Percentiles rank a stretch among this genome's conserved stretches.
Conservation (phyloP, 345 rosid species). For the Acer yangbiense region DNA sequence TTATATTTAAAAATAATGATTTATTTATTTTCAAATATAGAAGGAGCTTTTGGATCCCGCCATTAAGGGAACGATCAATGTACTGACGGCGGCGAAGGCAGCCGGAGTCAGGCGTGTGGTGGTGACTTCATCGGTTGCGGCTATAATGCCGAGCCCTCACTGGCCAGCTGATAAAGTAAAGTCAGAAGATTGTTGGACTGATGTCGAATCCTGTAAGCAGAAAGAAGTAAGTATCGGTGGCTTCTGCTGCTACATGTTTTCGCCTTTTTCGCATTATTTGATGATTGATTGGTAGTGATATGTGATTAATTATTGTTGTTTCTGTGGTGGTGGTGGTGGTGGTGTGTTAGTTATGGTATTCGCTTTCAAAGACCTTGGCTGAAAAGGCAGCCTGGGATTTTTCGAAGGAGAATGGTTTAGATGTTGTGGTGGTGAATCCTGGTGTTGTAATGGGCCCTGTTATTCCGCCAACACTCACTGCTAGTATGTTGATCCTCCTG, state of each 20-base stretch:
- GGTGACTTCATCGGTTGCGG: conserved; percentile 76
- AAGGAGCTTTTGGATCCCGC: conserved; percentile 85
- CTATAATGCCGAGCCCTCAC: conserved; percentile 78
- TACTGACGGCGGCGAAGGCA: conserved; percentile 74
- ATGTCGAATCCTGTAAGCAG: conserved; percentile 65
- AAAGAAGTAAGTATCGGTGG: conserved; percentile 49
- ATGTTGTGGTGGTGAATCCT: conserved; percentile 91
- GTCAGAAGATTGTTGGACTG: conserved; percentile 87
- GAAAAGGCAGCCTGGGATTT: conserved; percentile 95
- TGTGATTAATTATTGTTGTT: background rate
- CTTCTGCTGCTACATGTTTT: background rate
- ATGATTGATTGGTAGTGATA: background rate
- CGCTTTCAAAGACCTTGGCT: conserved; percentile 79
- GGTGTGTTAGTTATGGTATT: conserved; percentile 72
- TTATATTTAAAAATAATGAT: background rate
- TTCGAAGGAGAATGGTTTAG: conserved; percentile 69
- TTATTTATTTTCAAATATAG: conserved; percentile 27
- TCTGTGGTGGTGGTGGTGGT: too few relatives aligned
- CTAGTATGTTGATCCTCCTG: conserved; percentile 74
- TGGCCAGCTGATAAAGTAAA: conserved; percentile 83
- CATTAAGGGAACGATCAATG: conserved; percentile 78
- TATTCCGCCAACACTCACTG: conserved; percentile 70
- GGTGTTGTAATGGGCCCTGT: conserved; percentile 92
- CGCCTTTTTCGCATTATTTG: background rate
- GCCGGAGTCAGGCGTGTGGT: conserved; percentile 81